Base-by-base conservation (phyloP, 2,329 filamentous ascomycete species). In the Xylariales sp. region DNA sequence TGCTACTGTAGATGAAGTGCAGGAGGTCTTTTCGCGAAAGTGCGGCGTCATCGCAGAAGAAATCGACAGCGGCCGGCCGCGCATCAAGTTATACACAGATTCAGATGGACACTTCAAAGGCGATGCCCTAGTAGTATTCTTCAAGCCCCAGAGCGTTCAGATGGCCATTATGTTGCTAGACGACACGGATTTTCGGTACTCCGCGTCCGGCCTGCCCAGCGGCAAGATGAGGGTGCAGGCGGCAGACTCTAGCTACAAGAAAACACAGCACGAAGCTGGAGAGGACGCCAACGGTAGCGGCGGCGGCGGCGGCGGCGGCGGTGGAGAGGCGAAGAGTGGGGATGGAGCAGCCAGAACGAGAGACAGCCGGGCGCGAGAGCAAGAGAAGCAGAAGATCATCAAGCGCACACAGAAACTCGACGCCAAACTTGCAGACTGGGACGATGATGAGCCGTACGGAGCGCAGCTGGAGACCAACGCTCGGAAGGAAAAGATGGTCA, bases 1-100 rank as follows among this genome's bases (percentile, higher is more conserved):
- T 59, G 84, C 80, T 29, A 87, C 84, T 1, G 69, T 83, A 29
- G 78, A 85, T 20, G 93, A 98, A 65, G 80, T 98, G 13, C 76
- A 85, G 49, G 78, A 88, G 17, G 72, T 87, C 19, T 98, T 98
- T 67, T 88, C 83, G 33, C 69, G 76, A 45, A 91, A 88, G 59
- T 94, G 79, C 54, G 90, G 90, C 43, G 85, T 97, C 49, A 90
- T 98, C 47, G 88, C 91, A 33, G 90, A 97, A 62, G 87, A 95
- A 62, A 90, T 95, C 47, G 90, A 96, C 55, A 89, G 82, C 53
- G 86, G 88, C 40, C 78, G 81, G 31, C 88, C 88, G 30, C 83
- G 93, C 25, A 91, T 98, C 64, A 97, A 95, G 66, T 79, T 98
- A 61, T 98, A 98, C 65, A 79, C 72, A 15, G 83, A 96, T 57